Percentiles rank a stretch among this genome's conserved stretches.
Evolutionary conservation across 768 basidiomycete species (phyloP).

Genomic region (Trametes punicea): DNA sequence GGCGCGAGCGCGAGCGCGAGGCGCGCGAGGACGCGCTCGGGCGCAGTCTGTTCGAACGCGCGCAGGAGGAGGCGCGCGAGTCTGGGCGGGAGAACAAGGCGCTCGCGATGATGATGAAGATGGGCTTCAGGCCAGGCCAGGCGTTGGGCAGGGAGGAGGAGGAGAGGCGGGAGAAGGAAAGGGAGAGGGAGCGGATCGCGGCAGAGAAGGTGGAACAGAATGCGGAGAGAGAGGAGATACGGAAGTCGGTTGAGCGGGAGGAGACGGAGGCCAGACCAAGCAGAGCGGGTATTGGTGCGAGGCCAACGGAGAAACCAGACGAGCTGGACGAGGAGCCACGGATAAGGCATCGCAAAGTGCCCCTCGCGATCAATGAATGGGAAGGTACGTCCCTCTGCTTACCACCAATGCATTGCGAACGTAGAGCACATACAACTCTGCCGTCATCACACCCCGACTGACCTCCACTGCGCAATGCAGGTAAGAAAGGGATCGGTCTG

Average conservation of each 20-base stretch:
- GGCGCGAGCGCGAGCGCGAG: conserved; percentile 68
- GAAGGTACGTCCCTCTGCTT: conserved; percentile 48
- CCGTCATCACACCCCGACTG: no score
- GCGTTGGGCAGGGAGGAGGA: conserved; percentile 54
- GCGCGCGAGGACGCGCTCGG: conserved; percentile 73
- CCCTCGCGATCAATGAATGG: conserved; percentile 79
- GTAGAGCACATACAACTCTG: neutral
- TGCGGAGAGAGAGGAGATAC: neutral
- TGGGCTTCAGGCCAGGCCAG: conserved; percentile 88
- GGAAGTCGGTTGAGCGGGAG: neutral
- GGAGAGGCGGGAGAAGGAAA: conserved; percentile 18
- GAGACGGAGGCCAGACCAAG: conserved; percentile 7
- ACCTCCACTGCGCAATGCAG: no score
- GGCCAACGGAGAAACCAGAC: neutral
- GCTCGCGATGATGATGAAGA: conserved; percentile 87
- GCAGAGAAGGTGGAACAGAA: neutral
- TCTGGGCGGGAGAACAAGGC: conserved; percentile 65
- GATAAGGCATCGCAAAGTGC: conserved; percentile 52
- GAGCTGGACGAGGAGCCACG: neutral
- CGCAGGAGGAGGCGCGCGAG: conserved; percentile 54
- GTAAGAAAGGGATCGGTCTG: conserved; percentile 73
- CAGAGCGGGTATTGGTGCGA: conserved; percentile 13
- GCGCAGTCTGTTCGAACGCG: conserved; percentile 78
- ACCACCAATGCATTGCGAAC: neutral
- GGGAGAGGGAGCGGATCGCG: neutral